A percentile compares a stretch with the other conserved stretches of the same genome.
phyloP scores from a whole-genome alignment of 2,329 filamentous ascomycete genomes.

The Sporothrix phasma region DNA sequence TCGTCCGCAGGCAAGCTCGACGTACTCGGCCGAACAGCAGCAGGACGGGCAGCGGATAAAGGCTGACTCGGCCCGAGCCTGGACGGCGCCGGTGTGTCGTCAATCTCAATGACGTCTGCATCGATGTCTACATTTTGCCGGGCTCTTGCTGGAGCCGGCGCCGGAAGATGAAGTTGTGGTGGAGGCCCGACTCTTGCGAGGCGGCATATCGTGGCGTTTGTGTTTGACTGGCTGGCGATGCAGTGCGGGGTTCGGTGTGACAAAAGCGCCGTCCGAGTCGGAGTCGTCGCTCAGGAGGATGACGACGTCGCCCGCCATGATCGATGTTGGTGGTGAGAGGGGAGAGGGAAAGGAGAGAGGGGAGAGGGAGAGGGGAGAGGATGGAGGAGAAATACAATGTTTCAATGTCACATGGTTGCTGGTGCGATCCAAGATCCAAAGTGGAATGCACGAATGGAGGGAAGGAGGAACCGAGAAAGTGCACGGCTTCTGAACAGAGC shows the following conservation, averaged over 20 bases:
- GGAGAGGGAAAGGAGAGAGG: neutral
- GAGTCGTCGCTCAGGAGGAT: slow-evolving; percentile 3
- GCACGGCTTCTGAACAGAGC: neutral
- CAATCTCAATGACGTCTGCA: slow-evolving; percentile 1
- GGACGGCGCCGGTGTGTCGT: slow-evolving; percentile 1
- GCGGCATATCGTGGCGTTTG: neutral
- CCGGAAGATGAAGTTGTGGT: neutral
- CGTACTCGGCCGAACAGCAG: neutral
- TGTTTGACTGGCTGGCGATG: neutral
- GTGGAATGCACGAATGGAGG: neutral
- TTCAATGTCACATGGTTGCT: neutral
- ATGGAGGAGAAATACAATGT: neutral
- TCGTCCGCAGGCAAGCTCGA: neutral
- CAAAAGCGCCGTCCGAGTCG: neutral
- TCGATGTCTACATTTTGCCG: neutral
- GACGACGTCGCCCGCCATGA: neutral
- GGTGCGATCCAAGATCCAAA: neutral
- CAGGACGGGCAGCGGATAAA: neutral
- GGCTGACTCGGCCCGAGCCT: neutral
- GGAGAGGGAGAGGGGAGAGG: neutral
- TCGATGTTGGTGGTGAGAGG: neutral
- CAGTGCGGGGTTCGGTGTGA: neutral
- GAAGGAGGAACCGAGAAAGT: neutral
- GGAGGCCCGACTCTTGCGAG: neutral
- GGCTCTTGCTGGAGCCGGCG: neutral